Percentiles rank a stretch among this genome's conserved stretches.
Evolutionary conservation across 805 yeast species (phyloP).

Genomic region (Candida ovalis): DNA sequence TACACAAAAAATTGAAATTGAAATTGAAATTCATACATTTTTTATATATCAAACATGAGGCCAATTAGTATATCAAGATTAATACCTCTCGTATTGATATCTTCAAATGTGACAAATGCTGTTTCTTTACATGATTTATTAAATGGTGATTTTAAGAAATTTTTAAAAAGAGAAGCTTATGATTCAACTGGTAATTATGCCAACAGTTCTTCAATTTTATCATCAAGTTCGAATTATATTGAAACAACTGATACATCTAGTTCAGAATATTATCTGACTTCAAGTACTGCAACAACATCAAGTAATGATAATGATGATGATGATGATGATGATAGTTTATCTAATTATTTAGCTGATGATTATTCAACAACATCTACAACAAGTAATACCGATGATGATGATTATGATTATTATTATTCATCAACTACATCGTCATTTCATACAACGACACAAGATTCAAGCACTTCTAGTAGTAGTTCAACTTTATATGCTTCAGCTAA

Average conservation of each 20-base stretch:
- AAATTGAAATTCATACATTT: background rate
- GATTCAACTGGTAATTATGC: constrained; percentile 1
- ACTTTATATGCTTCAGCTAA: no score
- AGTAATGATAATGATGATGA: background rate
- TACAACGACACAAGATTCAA: no score
- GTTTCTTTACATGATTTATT: constrained; percentile 7
- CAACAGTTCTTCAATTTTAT: background rate
- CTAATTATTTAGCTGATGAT: no score
- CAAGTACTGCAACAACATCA: background rate
- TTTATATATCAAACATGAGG: background rate
- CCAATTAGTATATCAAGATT: background rate
- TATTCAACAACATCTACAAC: no score
- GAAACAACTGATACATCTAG: no score
- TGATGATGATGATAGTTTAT: background rate
- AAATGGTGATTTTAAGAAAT: constrained; percentile 5
- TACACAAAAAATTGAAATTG: background rate
- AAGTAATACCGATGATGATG: no score
- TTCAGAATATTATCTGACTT: background rate
- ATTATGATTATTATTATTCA: no score
- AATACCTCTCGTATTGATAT: constrained; percentile 1
- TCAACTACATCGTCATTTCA: no score
- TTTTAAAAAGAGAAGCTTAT: constrained; percentile 8
- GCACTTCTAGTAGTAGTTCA: no score
- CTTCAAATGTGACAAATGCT: constrained; percentile 1
- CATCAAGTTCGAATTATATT: background rate